phyloP scores from a whole-genome alignment of 139 green algal species.

The Chlorella sp. region DNA sequence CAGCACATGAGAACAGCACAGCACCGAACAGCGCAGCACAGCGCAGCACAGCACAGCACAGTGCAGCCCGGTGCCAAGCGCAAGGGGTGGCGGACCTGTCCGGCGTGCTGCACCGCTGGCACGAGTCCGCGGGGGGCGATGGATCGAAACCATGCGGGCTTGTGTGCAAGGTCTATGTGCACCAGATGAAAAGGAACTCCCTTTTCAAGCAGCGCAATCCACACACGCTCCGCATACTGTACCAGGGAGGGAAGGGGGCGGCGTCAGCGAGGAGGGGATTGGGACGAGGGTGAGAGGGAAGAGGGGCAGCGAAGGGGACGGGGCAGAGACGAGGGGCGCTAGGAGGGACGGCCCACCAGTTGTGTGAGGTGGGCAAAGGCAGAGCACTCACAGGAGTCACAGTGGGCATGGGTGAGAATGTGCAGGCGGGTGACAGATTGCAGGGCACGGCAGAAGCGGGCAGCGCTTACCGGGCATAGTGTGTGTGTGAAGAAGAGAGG shows the following conservation, averaged over 20 bases:
- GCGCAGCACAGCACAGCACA: too few relatives aligned
- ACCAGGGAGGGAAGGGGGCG: not conserved
- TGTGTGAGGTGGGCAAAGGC: too few relatives aligned
- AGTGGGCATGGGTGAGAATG: not conserved
- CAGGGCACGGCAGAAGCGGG: not conserved
- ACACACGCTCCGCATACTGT: conserved; percentile 69
- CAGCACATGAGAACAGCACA: too few relatives aligned
- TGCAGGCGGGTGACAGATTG: not conserved
- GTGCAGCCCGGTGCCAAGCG: too few relatives aligned
- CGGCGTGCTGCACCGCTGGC: conserved; percentile 54
- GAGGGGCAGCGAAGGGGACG: too few relatives aligned
- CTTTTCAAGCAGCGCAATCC: conserved; percentile 67
- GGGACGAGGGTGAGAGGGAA: too few relatives aligned
- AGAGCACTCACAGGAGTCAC: too few relatives aligned
- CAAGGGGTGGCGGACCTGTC: not conserved
- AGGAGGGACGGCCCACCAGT: too few relatives aligned
- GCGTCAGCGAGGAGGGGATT: not conserved
- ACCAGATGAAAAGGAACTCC: conserved; percentile 59
- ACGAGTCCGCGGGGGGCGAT: conserved; percentile 65
- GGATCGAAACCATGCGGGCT: conserved; percentile 61
- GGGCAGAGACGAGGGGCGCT: too few relatives aligned
- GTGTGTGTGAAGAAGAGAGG: conserved; percentile 68
- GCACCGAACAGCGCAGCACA: too few relatives aligned
- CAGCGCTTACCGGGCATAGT: conserved; percentile 54
- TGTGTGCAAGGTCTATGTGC: conserved; percentile 69